These are phyloP conservation scores for Tuber indicum DNA, from an alignment of 495 filamentous ascomycete genomes.

Conservation along the genomic window DNA sequence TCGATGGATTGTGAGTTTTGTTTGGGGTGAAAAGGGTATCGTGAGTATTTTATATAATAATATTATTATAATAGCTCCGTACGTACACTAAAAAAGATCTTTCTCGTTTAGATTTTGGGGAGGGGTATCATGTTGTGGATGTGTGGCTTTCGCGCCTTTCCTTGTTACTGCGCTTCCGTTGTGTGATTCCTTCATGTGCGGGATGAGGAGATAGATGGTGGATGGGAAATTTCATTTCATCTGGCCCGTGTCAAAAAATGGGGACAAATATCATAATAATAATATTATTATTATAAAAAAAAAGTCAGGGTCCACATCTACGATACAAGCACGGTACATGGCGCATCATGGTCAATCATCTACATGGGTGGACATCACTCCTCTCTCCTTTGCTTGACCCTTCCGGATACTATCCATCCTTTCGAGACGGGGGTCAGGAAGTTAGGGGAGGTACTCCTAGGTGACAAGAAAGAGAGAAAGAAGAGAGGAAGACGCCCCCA, in stretches of 20 bases:
- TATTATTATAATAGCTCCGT: too few relatives aligned
- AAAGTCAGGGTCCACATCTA: not conserved
- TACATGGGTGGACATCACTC: not conserved
- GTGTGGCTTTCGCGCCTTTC: not conserved
- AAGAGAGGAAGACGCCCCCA: not conserved
- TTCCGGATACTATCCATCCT: constrained; percentile 5
- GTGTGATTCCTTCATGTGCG: not conserved
- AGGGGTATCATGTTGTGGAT: not conserved
- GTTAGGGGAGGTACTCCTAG: not conserved
- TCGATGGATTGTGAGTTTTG: too few relatives aligned
- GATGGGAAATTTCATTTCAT: not conserved
- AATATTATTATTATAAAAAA: not conserved
- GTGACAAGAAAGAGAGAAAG: not conserved
- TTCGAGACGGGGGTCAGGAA: not conserved
- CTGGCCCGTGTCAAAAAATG: too few relatives aligned
- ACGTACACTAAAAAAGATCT: not conserved
- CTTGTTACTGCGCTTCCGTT: not conserved
- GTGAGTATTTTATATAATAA: too few relatives aligned
- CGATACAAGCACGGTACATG: not conserved
- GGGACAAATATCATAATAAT: not conserved
- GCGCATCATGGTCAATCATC: not conserved
- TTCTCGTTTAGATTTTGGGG: not conserved
- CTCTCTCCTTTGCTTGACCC: not conserved
- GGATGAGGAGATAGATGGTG: not conserved
- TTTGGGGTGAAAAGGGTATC: too few relatives aligned